A percentile compares a stretch with the other conserved stretches of the same genome.
phyloP scores from a whole-genome alignment of 768 basidiomycete genomes.

The Tylopilus felleus region DNA sequence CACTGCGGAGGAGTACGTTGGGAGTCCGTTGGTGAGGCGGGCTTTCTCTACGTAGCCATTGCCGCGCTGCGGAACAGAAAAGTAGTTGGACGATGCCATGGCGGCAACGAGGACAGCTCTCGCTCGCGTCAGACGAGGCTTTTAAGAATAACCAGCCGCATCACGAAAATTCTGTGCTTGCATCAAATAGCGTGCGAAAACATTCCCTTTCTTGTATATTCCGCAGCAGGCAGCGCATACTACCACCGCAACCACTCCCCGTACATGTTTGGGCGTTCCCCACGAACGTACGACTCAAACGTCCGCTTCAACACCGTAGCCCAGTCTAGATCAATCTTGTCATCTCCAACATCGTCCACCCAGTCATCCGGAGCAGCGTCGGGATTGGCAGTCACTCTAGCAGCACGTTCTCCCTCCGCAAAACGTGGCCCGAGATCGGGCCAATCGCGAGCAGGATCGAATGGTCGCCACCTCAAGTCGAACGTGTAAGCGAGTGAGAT shows the following conservation, averaged over 20 bases:
- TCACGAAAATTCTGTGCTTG: no score
- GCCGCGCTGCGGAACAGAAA: slow-evolving; percentile 43
- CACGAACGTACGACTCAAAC: slow-evolving; percentile 87
- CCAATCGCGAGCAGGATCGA: slow-evolving; percentile 83
- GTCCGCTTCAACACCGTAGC: slow-evolving; percentile 86
- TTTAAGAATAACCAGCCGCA: slow-evolving; percentile 12
- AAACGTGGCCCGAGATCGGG: slow-evolving; percentile 86
- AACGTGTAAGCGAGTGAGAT: slow-evolving; percentile 29
- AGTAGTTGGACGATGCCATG: slow-evolving; percentile 49
- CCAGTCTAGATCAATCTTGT: slow-evolving; percentile 60
- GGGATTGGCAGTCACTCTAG: slow-evolving; percentile 36
- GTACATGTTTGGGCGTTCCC: slow-evolving; percentile 90
- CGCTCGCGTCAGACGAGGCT: slow-evolving; percentile 7
- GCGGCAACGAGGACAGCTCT: slow-evolving; percentile 4
- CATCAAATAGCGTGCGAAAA: slow-evolving; percentile 18
- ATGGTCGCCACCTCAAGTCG: slow-evolving; percentile 81
- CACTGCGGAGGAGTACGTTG: slow-evolving; percentile 53
- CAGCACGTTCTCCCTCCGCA: slow-evolving; percentile 65
- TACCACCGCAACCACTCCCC: slow-evolving; percentile 53
- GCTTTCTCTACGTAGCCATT: slow-evolving; percentile 45
- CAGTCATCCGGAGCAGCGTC: background rate
- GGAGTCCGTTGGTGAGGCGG: slow-evolving; percentile 42
- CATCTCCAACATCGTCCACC: slow-evolving; percentile 20
- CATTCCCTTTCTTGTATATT: slow-evolving; percentile 24
- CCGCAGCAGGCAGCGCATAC: slow-evolving; percentile 26